These are phyloP conservation scores for Colletotrichum tropicicola DNA, from an alignment of 2,329 filamentous ascomycete species.

Conservation along the genomic window DNA sequence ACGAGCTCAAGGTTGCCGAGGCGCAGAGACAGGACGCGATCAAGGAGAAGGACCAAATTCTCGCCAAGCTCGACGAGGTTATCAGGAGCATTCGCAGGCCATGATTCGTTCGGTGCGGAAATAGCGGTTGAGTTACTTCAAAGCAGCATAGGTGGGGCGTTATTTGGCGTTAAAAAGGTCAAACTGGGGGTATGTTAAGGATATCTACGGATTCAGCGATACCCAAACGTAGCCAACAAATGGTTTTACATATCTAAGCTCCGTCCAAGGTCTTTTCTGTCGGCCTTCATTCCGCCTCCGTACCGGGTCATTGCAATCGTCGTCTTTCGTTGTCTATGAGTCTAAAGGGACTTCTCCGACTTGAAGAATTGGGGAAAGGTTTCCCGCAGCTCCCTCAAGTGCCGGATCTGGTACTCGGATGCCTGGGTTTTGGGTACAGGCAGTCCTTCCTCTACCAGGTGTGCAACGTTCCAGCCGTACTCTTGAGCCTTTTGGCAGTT, in stretches of 20 bases:
- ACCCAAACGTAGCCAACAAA: not conserved
- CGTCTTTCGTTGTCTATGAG: not conserved
- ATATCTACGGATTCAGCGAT: slow-evolving; percentile 8
- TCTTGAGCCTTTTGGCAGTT: slow-evolving; percentile 83
- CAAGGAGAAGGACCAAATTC: slow-evolving; percentile 69
- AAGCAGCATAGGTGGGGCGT: slow-evolving; percentile 33
- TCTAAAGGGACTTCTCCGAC: slow-evolving; percentile 37
- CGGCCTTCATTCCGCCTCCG: not conserved
- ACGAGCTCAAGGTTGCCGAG: slow-evolving; percentile 71
- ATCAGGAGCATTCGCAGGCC: slow-evolving; percentile 68
- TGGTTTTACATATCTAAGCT: not conserved
- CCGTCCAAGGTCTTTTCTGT: not conserved
- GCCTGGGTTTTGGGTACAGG: slow-evolving; percentile 70
- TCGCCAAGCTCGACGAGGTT: slow-evolving; percentile 67
- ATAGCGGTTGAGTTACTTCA: slow-evolving; percentile 16
- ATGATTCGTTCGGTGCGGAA: slow-evolving; percentile 43
- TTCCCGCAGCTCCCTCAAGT: slow-evolving; percentile 77
- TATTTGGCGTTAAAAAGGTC: slow-evolving; percentile 31
- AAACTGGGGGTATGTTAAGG: slow-evolving; percentile 7
- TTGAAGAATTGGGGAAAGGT: slow-evolving; percentile 91
- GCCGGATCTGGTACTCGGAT: slow-evolving; percentile 78
- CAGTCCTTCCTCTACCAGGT: slow-evolving; percentile 83
- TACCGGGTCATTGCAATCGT: not conserved
- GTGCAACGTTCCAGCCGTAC: slow-evolving; percentile 86
- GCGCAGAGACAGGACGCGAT: slow-evolving; percentile 69